Conservation (phyloP, 2,329 filamentous ascomycete genomes). For the Neoscytalidium dimidiatum region DNA sequence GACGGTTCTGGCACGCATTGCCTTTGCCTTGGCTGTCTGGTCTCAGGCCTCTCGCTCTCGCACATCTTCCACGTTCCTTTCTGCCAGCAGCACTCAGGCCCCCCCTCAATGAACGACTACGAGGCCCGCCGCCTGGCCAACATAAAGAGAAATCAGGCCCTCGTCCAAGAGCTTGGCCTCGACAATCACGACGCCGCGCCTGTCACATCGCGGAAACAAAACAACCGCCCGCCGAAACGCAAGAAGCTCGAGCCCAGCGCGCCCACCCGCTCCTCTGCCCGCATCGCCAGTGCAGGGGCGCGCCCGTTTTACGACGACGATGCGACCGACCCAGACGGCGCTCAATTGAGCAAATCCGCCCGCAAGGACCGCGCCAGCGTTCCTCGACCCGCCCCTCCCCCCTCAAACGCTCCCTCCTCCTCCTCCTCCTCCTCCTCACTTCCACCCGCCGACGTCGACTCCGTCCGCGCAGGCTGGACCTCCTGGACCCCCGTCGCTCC, state of each 20-base stretch:
- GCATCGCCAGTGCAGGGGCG: conserved; percentile 45
- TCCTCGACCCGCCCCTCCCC: not conserved
- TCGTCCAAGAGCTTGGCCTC: conserved; percentile 52
- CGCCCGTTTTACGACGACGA: conserved; percentile 44
- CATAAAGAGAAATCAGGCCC: conserved; percentile 52
- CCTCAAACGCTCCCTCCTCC: not conserved
- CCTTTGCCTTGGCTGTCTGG: not conserved
- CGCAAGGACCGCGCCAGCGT: not conserved
- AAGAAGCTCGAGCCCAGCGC: conserved; percentile 35
- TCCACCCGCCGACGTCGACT: conserved; percentile 26
- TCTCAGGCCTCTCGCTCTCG: not conserved
- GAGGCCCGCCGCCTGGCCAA: conserved; percentile 50
- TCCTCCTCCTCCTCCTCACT: not conserved
- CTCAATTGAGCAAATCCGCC: not conserved
- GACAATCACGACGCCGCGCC: conserved; percentile 26
- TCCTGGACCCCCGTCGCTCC: conserved; percentile 45
- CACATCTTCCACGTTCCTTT: not conserved
- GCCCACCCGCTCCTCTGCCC: conserved; percentile 50
- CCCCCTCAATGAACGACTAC: conserved; percentile 43
- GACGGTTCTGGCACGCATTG: not conserved
- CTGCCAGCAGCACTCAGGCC: not conserved
- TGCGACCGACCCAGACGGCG: not conserved
- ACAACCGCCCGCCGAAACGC: conserved; percentile 38
- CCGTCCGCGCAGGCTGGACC: conserved; percentile 44
- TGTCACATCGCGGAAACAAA: conserved; percentile 17